phyloP scores from a whole-genome alignment of 2,329 filamentous ascomycete genomes.

The Aspergillus ochraceoroseus region DNA sequence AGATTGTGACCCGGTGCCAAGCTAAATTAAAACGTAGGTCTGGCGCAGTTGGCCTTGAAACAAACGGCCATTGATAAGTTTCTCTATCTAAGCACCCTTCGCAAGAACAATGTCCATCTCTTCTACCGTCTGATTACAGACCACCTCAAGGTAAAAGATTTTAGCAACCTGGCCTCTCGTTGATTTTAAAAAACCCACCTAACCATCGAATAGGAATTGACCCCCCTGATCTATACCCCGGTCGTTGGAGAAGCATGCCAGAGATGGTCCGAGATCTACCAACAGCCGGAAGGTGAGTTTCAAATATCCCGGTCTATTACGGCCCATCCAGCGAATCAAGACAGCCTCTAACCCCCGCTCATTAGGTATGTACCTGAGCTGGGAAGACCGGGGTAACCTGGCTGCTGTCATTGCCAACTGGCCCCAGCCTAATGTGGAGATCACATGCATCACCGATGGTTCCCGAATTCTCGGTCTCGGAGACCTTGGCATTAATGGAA shows the following conservation, averaged over 20 bases:
- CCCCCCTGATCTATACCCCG: conserved; percentile 49
- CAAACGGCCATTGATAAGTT: conserved; percentile 48
- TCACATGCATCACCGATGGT: conserved; percentile 94
- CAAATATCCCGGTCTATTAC: conserved; percentile 5
- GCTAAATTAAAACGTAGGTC: conserved; percentile 27
- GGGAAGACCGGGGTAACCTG: conserved; percentile 86
- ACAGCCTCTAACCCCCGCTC: conserved; percentile 26
- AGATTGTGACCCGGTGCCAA: not conserved
- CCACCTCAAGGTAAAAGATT: conserved; percentile 39
- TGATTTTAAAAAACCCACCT: conserved; percentile 13
- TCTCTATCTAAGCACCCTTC: conserved; percentile 47
- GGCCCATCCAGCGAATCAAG: conserved; percentile 20
- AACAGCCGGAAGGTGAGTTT: conserved; percentile 71
- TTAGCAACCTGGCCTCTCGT: not conserved
- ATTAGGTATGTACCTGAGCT: conserved; percentile 83
- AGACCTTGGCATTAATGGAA: conserved; percentile 92
- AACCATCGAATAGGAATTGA: conserved; percentile 40
- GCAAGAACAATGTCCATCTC: conserved; percentile 51
- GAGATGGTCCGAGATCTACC: conserved; percentile 93
- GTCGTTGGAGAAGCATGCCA: conserved; percentile 86
- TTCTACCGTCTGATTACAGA: conserved; percentile 50
- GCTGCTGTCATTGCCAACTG: conserved; percentile 86
- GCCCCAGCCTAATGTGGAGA: conserved; percentile 84
- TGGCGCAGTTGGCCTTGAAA: conserved; percentile 47
- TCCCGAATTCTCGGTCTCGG: conserved; percentile 87